Base-by-base conservation (phyloP, 2,329 filamentous ascomycete genomes). In the Aspergillus pseudoviridinutans region DNA sequence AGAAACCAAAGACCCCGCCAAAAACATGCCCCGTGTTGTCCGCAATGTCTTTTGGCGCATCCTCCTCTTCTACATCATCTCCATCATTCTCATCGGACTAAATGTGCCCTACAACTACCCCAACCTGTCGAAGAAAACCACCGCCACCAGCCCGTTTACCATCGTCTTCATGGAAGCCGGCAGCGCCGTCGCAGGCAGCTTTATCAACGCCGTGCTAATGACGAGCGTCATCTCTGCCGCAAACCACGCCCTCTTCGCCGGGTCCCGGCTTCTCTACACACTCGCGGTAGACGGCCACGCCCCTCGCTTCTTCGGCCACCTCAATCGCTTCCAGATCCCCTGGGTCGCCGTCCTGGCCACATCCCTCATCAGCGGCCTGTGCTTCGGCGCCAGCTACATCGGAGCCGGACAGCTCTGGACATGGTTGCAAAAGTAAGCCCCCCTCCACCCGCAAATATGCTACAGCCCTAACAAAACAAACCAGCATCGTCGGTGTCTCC, bases 1-100 rank as follows among this genome's bases (percentile, higher is more conserved):
- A 47, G 86, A 88, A 69, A 87, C 86, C 1, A 84, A 82, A 62
- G 79, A 87, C 62, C 86, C 86, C 0, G 78, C 82, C 20, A 80
- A 79, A 61, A 87, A 80, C 56, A 74, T 88, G 35, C 86, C 86
- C 1, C 79, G 80, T 3, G 86, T 87, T 2, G 83, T 88, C 49
- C 84, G 84, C 62, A 87, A 87, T 55, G 84, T 87, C 42, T 87
- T 87, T 65, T 87, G 83, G 83, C 80, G 85, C 4, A 85, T 85
- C 54, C 59, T 84, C 3, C 74, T 84, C 8, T 84, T 85, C 70
- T 82, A 81, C 62, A 72, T 82, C 51, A 70, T 79, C 4, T 81
- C 80, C 0, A 74, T 83, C 50, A 69, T 84, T 6, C 72, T 84
- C 49, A 78, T 87, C 58, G 84, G 84, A 10, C 78, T 87, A 49